Conservation (phyloP, 108 stramenopile genomes). For the Bacterosira constricta region DNA sequence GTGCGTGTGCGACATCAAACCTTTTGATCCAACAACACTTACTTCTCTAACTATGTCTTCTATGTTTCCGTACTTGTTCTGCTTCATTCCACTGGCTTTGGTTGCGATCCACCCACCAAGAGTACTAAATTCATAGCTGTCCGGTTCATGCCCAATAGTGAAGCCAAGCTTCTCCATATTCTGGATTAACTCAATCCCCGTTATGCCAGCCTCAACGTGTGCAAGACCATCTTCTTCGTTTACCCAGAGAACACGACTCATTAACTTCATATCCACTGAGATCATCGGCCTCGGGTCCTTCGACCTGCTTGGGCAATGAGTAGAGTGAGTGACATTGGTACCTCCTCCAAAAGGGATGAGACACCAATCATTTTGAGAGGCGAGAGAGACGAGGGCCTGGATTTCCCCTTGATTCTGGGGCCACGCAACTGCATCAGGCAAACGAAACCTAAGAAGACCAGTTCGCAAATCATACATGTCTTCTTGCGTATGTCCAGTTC, state of each 20-base stretch:
- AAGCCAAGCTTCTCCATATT: conserved; percentile 76
- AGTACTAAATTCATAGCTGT: conserved; percentile 95
- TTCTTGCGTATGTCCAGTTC: conserved; percentile 86
- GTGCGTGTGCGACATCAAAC: conserved; percentile 58
- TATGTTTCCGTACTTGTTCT: conserved; percentile 94
- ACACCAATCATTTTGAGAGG: conserved; percentile 67
- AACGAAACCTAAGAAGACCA: conserved; percentile 52
- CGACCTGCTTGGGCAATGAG: conserved; percentile 67
- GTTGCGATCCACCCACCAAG: conserved; percentile 98
- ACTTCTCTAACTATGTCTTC: conserved; percentile 93
- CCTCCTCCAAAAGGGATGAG: conserved; percentile 96
- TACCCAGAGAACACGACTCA: conserved; percentile 79
- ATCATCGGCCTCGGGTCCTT: conserved; percentile 85
- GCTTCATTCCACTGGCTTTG: conserved; percentile 96
- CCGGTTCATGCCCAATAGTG: conserved; percentile 96
- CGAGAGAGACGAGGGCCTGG: conserved; percentile 56
- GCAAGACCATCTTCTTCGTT: conserved; percentile 88
- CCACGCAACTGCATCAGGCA: conserved; percentile 88
- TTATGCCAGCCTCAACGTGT: conserved; percentile 89
- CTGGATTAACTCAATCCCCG: conserved; percentile 71
- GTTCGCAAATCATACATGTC: conserved; percentile 77
- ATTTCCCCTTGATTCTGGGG: conserved; percentile 62
- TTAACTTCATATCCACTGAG: conserved; percentile 88
- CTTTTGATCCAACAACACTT: conserved; percentile 67
- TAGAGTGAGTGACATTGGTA: conserved; percentile 89